Evolutionary conservation across 2,329 filamentous ascomycete species (phyloP), one percentile per base, ranked within the genome.

Genomic region (Trichoderma endophyticum): DNA sequence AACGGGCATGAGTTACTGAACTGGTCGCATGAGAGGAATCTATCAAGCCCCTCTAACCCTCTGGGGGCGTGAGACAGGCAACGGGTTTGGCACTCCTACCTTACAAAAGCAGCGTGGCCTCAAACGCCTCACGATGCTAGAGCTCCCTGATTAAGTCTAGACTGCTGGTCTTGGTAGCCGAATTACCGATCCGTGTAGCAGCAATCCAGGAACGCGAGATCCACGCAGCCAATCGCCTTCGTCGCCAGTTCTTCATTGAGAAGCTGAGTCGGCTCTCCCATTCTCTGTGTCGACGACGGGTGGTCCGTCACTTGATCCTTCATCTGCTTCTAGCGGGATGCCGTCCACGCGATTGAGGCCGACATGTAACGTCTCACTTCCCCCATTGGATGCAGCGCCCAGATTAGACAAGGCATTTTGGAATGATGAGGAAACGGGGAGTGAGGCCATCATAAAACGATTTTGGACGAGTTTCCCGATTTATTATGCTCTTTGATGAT

Each of bases 121-220:
- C 59, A 63, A 71, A 71, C 68, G 30, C 43, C 60, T 71, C 48
- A 32, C 43, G 43, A 63, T 56, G 34, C 14, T 64, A 48, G 59
- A 71, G 60, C 68, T 71, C 60, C 68, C 68, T 64, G 24, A 64
- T 71, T 43, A 48, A 32, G 68, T 43, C 28, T 64, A 64, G 68
- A 64, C 60, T 14, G 4, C 9, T 54, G n/a, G 15, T 34, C 68
- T 32, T 32, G 43, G 56, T 32, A 51, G 61, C 68, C 60, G 68
- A 71, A 64, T 63, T 71, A 63, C 68, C 68, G 68, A 71, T 48
- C 68, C 32, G 61, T 71, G 68, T 71, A 63, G 68, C 68, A 56
- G 59, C 62, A 64, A 48, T 71, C 68, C 68, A 71, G 68, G 68
- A 71, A 71, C 68, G 61, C 60, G 48, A 60, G 60, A 71, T 64